Evolutionary conservation across 192 early-diverging fungal genomes (phyloP).

Genomic region (Thoreauomyces humboldtii): DNA sequence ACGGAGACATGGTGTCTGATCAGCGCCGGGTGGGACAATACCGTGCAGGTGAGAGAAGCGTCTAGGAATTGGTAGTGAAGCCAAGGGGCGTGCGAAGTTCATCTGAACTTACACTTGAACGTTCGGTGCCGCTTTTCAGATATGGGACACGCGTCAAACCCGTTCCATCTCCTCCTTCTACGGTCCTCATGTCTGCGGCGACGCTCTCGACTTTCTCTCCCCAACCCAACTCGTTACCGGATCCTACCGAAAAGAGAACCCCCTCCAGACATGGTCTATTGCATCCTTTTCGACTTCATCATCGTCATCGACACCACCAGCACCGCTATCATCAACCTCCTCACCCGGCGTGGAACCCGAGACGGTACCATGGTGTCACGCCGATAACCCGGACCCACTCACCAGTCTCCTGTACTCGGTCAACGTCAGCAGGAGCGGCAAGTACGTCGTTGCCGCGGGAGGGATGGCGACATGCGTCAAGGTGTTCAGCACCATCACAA

Average conservation of each 20-base stretch:
- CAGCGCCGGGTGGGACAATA: conserved; percentile 60
- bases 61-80: not conserved
- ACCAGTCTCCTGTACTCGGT: conserved; percentile 36
- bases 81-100: not conserved
- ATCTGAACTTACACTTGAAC: not conserved
- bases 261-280: conserved; percentile 38
- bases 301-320: not conserved
- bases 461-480: conserved; percentile 42
- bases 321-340: not conserved
- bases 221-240: conserved; percentile 42
- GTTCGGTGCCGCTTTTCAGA: conserved; percentile 34
- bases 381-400: conserved; percentile 27
- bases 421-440: conserved; percentile 23
- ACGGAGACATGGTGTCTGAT: conserved; percentile 41
- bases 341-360: conserved; percentile 31
- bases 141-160: conserved; percentile 48
- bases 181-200: conserved; percentile 60
- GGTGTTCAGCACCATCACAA: conserved; percentile 27
- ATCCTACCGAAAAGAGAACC: conserved; percentile 37
- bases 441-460: conserved; percentile 46
- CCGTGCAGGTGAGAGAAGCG: conserved; percentile 34
- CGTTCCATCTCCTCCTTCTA: conserved; percentile 50
- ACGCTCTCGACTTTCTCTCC: conserved; percentile 46
- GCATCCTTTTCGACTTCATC: not conserved
- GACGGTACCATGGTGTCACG: conserved; percentile 42